Conservation (phyloP, 192 early-diverging fungal species). For the Lobosporangium transversale region DNA sequence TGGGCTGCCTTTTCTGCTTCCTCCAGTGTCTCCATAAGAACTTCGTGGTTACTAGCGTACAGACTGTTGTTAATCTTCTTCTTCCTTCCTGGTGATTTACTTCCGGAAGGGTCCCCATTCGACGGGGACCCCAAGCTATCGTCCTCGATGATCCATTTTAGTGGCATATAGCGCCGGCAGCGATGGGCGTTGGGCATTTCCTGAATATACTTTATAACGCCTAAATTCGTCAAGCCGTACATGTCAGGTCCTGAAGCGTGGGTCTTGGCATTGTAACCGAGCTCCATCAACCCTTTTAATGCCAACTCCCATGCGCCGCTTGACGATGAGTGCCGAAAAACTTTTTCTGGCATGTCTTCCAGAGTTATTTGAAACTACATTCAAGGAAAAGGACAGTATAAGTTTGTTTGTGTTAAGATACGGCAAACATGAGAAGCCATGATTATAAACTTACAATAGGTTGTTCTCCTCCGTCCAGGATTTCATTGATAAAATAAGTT, state of each 20-base stretch:
- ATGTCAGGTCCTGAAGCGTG: constrained; percentile 79
- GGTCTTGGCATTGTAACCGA: constrained; percentile 73
- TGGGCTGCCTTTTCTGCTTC: neutral
- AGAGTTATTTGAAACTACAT: constrained; percentile 73
- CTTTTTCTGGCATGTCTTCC: constrained; percentile 68
- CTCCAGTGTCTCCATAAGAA: constrained; percentile 18
- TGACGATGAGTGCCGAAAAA: constrained; percentile 69
- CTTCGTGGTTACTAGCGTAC: constrained; percentile 50
- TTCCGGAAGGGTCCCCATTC: constrained; percentile 5
- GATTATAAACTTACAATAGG: constrained; percentile 54
- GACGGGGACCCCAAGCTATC: constrained; percentile 2
- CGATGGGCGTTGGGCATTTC: constrained; percentile 59
- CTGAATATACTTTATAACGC: constrained; percentile 78
- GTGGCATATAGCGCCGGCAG: constrained; percentile 48
- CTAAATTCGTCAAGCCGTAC: constrained; percentile 73
- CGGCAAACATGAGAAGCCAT: neutral
- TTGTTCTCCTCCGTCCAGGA: constrained; percentile 71
- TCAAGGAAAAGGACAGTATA: neutral
- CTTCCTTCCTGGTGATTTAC: constrained; percentile 39
- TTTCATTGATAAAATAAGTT: constrained; percentile 72
- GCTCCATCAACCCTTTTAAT: constrained; percentile 65
- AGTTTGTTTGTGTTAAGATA: neutral
- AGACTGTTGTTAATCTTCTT: constrained; percentile 52
- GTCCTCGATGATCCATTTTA: constrained; percentile 51
- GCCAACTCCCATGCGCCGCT: constrained; percentile 79